Percentiles rank a stretch among this genome's conserved stretches.
phyloP scores from a whole-genome alignment of 441 rosid species.

The Gossypium trilobum region DNA sequence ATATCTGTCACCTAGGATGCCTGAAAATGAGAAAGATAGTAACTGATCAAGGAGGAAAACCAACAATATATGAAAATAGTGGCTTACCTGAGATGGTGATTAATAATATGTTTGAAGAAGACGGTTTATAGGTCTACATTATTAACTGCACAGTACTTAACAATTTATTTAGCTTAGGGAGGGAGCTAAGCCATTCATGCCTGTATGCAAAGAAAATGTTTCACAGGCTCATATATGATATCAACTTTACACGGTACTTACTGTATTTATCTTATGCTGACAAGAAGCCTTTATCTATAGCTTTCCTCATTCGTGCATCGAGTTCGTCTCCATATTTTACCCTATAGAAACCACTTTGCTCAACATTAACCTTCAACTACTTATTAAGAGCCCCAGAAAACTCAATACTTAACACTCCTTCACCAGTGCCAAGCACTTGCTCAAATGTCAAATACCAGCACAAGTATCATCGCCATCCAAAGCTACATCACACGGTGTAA shows the following conservation, averaged over 20 bases:
- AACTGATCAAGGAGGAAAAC: neutral
- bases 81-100: neutral
- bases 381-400: slow-evolving; percentile 32
- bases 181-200: neutral
- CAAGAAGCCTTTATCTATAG: neutral
- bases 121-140: neutral
- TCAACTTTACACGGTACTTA: neutral
- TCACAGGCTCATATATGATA: neutral
- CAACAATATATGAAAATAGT: neutral
- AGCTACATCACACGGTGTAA: slow-evolving; percentile 23
- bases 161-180: neutral
- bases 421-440: slow-evolving; percentile 26
- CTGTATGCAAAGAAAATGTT: neutral
- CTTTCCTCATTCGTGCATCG: neutral
- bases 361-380: slow-evolving; percentile 22
- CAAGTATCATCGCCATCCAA: slow-evolving; percentile 32
- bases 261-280: neutral
- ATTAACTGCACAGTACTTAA: neutral
- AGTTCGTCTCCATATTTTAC: neutral
- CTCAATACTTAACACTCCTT: slow-evolving; percentile 28
- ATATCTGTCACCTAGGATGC: neutral
- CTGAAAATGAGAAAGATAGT: neutral
- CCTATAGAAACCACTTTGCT: neutral
- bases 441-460: slow-evolving; percentile 32
- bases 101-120: neutral